Base-by-base conservation (phyloP, 2,329 filamentous ascomycete genomes). In the Cytospora mali region DNA sequence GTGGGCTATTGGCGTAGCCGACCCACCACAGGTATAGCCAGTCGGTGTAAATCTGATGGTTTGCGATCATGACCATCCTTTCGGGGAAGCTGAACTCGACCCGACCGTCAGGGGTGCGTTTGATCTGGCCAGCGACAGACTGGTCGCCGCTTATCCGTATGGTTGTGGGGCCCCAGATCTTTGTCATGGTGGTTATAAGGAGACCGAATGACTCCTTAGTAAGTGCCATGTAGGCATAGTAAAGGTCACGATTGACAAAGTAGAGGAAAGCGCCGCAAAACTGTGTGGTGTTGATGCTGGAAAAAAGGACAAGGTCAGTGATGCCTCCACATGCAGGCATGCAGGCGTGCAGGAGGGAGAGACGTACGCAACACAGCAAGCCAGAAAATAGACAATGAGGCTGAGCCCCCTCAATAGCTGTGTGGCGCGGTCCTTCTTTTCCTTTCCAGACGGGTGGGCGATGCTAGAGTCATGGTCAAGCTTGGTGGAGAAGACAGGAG, bases 11-110 rank as follows among this genome's bases (percentile, higher is more conserved):
- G 28, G 90, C 92, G 71, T 96, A 96, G n/a, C 88, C 91, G 28
- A 92, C 88, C 92, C 92, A 96, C 92, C 92, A 96, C 9, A 96
- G 84, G 73, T 96, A 96, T 10, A 96, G 77, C 92, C 92, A 96
- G 76, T 96, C 92, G 10, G 92, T 94, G 73, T 96, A 96, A 58
- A 96, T 88, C 84, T 95, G 91, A 72, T 96, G 92, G 72, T 96
- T 96, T 28, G 92, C 92, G 74, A 96, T 91, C 76, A 96, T 79
- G 28, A 96, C 84, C 71, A 96, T 79, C 55, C 92, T 85, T 71
- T 95, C 88, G 0, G 92, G 91, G 67, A 96, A 96, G 67, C 86
- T 81, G 73, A 91, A 93, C 70, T 92, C 82, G 39, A 96, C 82
- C 59, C 87, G 84, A 16, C 92, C 92, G 71, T 93, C 90, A 3